A percentile compares a stretch with the other conserved stretches of the same genome.
phyloP scores from a whole-genome alignment of 805 yeast species.

The Metschnikowia colocasiae region DNA sequence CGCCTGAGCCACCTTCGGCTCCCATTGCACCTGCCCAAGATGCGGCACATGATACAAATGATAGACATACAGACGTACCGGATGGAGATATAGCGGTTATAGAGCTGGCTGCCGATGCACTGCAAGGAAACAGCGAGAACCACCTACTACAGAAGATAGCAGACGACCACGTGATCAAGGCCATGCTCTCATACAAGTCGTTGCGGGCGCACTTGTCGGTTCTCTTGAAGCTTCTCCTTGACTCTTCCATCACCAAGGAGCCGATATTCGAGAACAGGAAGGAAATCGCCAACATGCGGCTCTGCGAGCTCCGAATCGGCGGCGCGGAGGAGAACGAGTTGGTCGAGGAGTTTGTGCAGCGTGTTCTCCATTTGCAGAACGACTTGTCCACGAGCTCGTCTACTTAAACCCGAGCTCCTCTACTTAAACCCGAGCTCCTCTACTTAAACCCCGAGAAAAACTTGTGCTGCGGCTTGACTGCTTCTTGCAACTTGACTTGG shows the following conservation, averaged over 20 bases:
- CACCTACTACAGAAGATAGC: conserved; percentile 18
- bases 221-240: conserved; percentile 45
- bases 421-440: background rate
- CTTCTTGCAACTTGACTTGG: conserved; percentile 36
- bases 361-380: conserved; percentile 29
- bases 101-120: no score
- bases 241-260: conserved; percentile 48
- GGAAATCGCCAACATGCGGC: conserved; percentile 58
- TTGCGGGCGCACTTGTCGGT: conserved; percentile 54
- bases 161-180: conserved; percentile 41
- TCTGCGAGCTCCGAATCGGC: conserved; percentile 56
- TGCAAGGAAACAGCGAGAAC: no score
- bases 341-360: conserved; percentile 64
- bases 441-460: conserved; percentile 5
- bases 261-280: conserved; percentile 49
- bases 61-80: no score
- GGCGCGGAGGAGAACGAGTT: conserved; percentile 65
- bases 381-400: background rate
- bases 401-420: background rate
- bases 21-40: no score
- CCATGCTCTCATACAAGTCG: conserved; percentile 48
- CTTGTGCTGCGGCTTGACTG: conserved; percentile 26
- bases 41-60: no score
- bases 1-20: background rate
- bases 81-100: no score